These are phyloP conservation scores for Carex parvula DNA, from an alignment of 176 grass and related monocot genomes.

Conservation along the genomic window DNA sequence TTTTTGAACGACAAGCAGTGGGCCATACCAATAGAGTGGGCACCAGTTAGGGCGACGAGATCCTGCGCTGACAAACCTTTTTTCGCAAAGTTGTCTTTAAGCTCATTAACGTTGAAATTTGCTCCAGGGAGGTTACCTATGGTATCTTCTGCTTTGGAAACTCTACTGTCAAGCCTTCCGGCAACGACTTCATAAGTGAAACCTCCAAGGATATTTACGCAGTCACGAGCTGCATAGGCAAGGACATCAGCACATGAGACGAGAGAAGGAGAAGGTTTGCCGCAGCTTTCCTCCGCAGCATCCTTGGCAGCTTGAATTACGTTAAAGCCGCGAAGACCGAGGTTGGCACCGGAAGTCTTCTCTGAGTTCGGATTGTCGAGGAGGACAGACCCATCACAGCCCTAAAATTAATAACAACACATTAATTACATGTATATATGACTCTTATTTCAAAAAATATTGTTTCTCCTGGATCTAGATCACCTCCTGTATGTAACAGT, in stretches of 20 bases:
- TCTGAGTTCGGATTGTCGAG: slow-evolving; percentile 7
- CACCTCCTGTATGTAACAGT: no score
- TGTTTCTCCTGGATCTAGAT: no score
- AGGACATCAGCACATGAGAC: slow-evolving; percentile 56
- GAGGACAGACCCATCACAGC: no score
- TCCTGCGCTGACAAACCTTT: slow-evolving; percentile 40
- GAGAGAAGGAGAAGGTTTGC: not conserved
- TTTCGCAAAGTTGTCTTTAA: slow-evolving; percentile 23
- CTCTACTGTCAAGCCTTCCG: slow-evolving; percentile 39
- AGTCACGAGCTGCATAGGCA: slow-evolving; percentile 48
- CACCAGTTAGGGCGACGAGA: slow-evolving; percentile 45
- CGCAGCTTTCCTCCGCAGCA: slow-evolving; percentile 26
- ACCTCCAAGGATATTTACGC: slow-evolving; percentile 32
- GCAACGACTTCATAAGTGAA: slow-evolving; percentile 20
- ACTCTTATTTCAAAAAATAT: no score
- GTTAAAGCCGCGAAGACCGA: slow-evolving; percentile 53
- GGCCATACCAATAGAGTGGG: slow-evolving; percentile 44
- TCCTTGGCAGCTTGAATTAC: slow-evolving; percentile 49
- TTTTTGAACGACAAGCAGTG: slow-evolving; percentile 52
- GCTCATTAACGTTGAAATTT: not conserved
- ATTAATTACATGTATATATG: no score
- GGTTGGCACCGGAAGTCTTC: slow-evolving; percentile 37
- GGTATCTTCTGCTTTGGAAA: slow-evolving; percentile 32
- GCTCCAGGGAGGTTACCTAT: slow-evolving; percentile 26
- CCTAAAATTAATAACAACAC: no score